A percentile compares a stretch with the other conserved stretches of the same genome.
Evolutionary conservation across 2,329 filamentous ascomycete genomes (phyloP).

Genomic region (Macroventuria anomochaeta): DNA sequence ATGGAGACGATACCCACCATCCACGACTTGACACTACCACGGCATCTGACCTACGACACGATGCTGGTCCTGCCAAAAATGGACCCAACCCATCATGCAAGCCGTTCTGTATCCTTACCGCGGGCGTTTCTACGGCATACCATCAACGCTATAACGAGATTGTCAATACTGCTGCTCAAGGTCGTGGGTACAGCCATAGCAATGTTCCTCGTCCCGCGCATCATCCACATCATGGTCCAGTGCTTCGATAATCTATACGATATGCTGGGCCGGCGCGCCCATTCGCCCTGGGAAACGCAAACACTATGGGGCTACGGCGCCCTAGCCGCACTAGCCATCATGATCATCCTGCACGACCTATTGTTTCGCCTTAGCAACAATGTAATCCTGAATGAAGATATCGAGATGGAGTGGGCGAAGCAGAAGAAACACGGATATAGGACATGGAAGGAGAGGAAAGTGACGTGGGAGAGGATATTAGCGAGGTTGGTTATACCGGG

Average conservation of each 20-base stretch:
- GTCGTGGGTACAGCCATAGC: neutral
- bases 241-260: slow-evolving; percentile 13
- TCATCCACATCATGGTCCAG: slow-evolving; percentile 18
- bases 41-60: neutral
- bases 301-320: neutral
- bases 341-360: neutral
- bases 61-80: slow-evolving; percentile 16
- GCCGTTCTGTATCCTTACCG: neutral
- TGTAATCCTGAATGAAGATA: neutral
- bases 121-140: neutral
- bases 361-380: neutral
- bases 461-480: slow-evolving; percentile 10
- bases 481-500: neutral
- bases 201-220: slow-evolving; percentile 12
- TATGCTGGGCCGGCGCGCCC: slow-evolving; percentile 12
- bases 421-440: neutral
- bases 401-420: neutral
- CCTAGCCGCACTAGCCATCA: neutral
- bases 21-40: neutral
- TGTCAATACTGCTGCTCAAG: neutral
- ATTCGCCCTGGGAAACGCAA: slow-evolving; percentile 14
- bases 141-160: neutral
- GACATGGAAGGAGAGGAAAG: neutral
- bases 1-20: slow-evolving; percentile 1
- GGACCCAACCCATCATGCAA: slow-evolving; percentile 2